Evolutionary conservation across 305 asterid species (phyloP), one percentile per base, ranked within the genome.

Genomic region (Galium porrigens): DNA sequence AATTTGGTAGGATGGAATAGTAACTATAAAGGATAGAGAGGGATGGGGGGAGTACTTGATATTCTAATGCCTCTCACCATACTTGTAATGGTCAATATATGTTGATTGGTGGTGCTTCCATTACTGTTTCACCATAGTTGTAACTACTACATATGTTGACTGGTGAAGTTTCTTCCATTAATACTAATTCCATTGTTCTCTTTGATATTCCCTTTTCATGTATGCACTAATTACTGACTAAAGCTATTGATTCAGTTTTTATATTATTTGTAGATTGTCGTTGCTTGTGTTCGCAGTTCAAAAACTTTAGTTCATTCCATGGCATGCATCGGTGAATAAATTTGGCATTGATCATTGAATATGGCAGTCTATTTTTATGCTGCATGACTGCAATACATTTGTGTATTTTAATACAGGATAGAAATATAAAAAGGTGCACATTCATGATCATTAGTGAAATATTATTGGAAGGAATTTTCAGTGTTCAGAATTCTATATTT

Each of bases 311-410:
- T 42, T 49, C 25, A 22, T 61, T 10, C 22, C 22, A 22, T 20
- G 11, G 5, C 33, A 25, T 20, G 36, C 22, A 18, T 61, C 7
- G 29, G 41, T 39, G 14, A 12, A 29, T 22, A 12, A 30, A 58
- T 14, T 30, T 22, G 3, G 12, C 10, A 12, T 22, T 62, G 34
- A 25, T 62, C 39, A 62, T 61, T 42, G 27, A 18, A 34, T 48
- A 41, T 25, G 18, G 17, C 25, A 25, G 37, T 27, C 1, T 44
- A n/a, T 44, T 5, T 33, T 32, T 65, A 10, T 63, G 52, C 65
- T 63, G 66, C 34, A 32, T 59, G 71, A 14, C 10, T 59, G 44
- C 46, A 66, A 4, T 15, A 39, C 11, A 7, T 27, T 22, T 22
- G 17, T 46, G 4, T 33, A 44, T n/a, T 42, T 46, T 58, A 42